These are phyloP conservation scores for Malassezia equina DNA, from an alignment of 1,284 basidiomycete species.

Conservation along the genomic window DNA sequence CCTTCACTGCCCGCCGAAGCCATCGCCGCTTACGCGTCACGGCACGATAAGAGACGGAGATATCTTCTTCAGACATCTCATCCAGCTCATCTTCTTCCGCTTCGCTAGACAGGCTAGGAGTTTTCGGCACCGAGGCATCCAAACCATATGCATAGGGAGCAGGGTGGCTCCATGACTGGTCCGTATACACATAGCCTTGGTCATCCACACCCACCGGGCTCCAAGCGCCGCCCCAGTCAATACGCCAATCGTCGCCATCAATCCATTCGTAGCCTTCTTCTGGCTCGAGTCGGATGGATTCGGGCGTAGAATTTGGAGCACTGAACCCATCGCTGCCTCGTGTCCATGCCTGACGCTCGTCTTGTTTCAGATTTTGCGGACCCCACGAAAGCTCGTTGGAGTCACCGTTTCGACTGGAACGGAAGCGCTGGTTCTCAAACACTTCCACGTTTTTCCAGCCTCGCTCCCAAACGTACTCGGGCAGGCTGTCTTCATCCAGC, in stretches of 20 bases:
- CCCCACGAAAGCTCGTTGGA: conserved; percentile 25
- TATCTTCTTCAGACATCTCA: background rate
- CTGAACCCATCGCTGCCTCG: conserved; percentile 39
- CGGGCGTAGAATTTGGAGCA: conserved; percentile 13
- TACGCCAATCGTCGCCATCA: conserved; percentile 44
- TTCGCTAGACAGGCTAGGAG: background rate
- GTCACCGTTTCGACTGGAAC: conserved; percentile 13
- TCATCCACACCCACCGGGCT: conserved; percentile 40
- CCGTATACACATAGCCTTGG: conserved; percentile 44
- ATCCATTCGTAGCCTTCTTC: conserved; percentile 43
- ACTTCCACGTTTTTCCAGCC: conserved; percentile 44
- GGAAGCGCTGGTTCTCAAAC: conserved; percentile 39
- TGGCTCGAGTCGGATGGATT: conserved; percentile 8
- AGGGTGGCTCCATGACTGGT: conserved; percentile 40
- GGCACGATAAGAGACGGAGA: background rate
- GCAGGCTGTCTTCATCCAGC: conserved; percentile 38
- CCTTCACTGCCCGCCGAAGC: conserved; percentile 16
- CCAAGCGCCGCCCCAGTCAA: conserved; percentile 45
- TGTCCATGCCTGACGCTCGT: conserved; percentile 38
- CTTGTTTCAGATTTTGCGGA: conserved; percentile 22
- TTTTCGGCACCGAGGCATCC: background rate
- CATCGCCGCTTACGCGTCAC: conserved; percentile 18
- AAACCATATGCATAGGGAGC: conserved; percentile 38
- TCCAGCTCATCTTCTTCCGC: conserved; percentile 9
- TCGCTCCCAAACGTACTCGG: conserved; percentile 38